Evolutionary conservation across 1,284 basidiomycete species (phyloP).

Genomic region (Blastosporella zonata): DNA sequence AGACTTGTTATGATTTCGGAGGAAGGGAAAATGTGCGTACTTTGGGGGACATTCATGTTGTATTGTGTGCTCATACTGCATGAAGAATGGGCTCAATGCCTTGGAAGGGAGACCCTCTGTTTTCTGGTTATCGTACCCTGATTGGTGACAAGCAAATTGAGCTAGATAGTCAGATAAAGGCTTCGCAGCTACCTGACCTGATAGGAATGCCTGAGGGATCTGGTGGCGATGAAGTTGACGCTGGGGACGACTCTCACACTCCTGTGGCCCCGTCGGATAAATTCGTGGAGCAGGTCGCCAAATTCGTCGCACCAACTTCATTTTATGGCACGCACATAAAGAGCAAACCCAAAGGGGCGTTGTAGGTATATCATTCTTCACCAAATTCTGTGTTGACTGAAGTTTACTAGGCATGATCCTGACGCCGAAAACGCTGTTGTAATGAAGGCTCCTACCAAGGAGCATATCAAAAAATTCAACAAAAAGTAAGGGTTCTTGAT

Average conservation of each 20-base stretch:
- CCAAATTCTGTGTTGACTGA: background rate
- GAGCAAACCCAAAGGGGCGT: slow-evolving; percentile 44
- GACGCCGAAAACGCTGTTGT: slow-evolving; percentile 76
- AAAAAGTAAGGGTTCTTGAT: slow-evolving; percentile 52
- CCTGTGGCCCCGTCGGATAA: slow-evolving; percentile 3
- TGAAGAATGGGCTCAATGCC: slow-evolving; percentile 58
- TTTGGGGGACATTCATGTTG: slow-evolving; percentile 3
- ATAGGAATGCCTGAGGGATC: slow-evolving; percentile 31
- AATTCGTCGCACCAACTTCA: slow-evolving; percentile 52
- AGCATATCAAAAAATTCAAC: slow-evolving; percentile 68
- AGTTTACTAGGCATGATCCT: slow-evolving; percentile 69
- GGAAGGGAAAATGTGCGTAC: slow-evolving; percentile 60
- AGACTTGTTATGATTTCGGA: slow-evolving; percentile 65
- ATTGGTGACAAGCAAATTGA: slow-evolving; percentile 64
- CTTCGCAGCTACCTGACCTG: slow-evolving; percentile 48
- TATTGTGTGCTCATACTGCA: slow-evolving; percentile 8
- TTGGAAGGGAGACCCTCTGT: slow-evolving; percentile 58
- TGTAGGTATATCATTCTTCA: slow-evolving; percentile 41
- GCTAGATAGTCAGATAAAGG: slow-evolving; percentile 49
- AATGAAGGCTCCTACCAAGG: slow-evolving; percentile 77
- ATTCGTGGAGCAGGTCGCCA: slow-evolving; percentile 21
- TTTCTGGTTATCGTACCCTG: slow-evolving; percentile 45
- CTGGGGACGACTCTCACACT: slow-evolving; percentile 4
- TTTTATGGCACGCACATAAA: slow-evolving; percentile 57
- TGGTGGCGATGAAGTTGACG: slow-evolving; percentile 11